Evolutionary conservation across 208 protist species (phyloP).

Genomic region (Acanthamoeba polyphaga): DNA sequence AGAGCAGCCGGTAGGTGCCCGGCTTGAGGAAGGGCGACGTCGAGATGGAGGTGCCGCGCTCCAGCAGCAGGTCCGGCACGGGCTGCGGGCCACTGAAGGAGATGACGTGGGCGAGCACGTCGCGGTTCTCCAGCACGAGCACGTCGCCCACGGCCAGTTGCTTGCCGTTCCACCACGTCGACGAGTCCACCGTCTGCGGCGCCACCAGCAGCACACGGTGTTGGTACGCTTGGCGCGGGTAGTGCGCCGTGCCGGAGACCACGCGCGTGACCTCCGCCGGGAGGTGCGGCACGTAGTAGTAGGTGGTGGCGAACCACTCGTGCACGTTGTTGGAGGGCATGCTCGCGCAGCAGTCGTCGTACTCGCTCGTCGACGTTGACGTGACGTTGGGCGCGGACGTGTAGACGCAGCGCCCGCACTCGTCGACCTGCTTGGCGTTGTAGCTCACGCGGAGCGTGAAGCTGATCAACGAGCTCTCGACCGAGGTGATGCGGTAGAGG

Average conservation of each 20-base stretch:
- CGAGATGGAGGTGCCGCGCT: neutral
- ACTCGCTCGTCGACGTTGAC: neutral
- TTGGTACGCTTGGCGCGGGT: neutral
- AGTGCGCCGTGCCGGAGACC: neutral
- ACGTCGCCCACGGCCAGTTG: neutral
- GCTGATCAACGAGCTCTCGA: slow-evolving; percentile 52
- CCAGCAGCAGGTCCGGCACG: slow-evolving; percentile 24
- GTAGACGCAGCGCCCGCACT: slow-evolving; percentile 53
- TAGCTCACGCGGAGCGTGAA: neutral
- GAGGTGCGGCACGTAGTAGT: neutral
- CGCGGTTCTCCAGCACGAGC: slow-evolving; percentile 39
- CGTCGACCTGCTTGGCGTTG: slow-evolving; percentile 4
- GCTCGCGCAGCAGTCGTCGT: slow-evolving; percentile 31
- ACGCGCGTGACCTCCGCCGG: neutral
- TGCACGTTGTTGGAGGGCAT: slow-evolving; percentile 44
- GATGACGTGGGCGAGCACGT: slow-evolving; percentile 22
- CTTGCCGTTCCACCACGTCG: slow-evolving; percentile 38
- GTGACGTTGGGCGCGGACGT: neutral
- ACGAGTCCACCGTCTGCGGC: neutral
- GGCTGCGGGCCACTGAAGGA: slow-evolving; percentile 64
- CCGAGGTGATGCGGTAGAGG: neutral
- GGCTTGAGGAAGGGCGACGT: slow-evolving; percentile 39
- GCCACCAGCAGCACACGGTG: slow-evolving; percentile 7
- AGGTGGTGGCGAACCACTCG: slow-evolving; percentile 11
- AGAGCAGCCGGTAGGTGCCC: slow-evolving; percentile 1